phyloP scores from a whole-genome alignment of 192 early-diverging fungal genomes.

The Podila epigama region DNA sequence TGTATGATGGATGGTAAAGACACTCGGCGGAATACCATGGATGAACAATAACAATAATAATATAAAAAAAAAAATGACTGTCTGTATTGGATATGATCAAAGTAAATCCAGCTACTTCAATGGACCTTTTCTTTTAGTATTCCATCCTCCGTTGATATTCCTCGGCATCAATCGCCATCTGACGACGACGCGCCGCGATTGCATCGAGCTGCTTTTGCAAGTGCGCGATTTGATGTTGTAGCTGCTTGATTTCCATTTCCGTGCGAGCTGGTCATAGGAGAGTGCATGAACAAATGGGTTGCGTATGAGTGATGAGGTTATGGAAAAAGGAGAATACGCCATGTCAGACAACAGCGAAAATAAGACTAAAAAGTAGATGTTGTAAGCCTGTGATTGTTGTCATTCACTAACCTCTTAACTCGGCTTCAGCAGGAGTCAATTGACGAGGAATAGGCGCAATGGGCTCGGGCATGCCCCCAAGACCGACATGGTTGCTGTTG shows the following conservation, averaged over 20 bases:
- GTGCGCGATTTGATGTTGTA: conserved; percentile 18
- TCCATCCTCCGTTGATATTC: not conserved
- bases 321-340: not conserved
- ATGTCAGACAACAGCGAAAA: too few species aligned
- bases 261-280: conserved; percentile 6
- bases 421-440: not conserved
- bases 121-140: not conserved
- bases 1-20: too few species aligned
- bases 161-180: conserved; percentile 12
- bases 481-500: not conserved
- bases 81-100: too few species aligned
- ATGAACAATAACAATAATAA: too few species aligned
- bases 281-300: too few species aligned
- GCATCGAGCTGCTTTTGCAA: conserved; percentile 21
- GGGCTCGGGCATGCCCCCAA: not conserved
- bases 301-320: not conserved
- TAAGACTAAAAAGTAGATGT: too few species aligned
- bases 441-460: not conserved
- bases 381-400: too few species aligned
- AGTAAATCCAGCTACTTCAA: not conserved
- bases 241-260: conserved; percentile 5
- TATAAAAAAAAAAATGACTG: too few species aligned
- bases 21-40: too few species aligned
- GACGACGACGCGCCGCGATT: conserved; percentile 6
- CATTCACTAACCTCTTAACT: not conserved